Evolutionary conservation across 2,329 filamentous ascomycete species (phyloP), one percentile per base, ranked within the genome.

Genomic region (Alternaria solani): DNA sequence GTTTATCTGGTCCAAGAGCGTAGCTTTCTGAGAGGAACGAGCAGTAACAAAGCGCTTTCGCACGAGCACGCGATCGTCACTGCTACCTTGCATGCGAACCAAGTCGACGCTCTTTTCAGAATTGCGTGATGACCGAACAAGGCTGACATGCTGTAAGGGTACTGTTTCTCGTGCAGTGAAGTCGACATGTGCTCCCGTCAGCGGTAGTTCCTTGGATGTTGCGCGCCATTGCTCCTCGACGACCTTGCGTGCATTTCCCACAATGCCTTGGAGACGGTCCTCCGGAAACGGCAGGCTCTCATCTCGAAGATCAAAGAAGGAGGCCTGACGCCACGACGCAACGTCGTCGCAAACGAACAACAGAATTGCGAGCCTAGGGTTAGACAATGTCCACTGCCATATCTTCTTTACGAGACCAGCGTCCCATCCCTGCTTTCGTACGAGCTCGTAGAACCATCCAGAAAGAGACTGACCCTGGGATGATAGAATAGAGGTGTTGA

Each of bases 151-250:
- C 56, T 76, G 68, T 32, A 80, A 48, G 2, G 78, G 78, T 16
- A 78, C 75, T 2, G 71, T 75, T 55, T 80, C 77, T 2, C 76
- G 73, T 14, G 69, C 67, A 5, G 65, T 67, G 46, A 78, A 78
- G 32, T 80, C 78, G 7, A 78, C 71, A 47, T 80, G 78, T 16
- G 55, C 56, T 16, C 78, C 78, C 30, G 72, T 79, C 55, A 76
- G 58, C 1, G 75, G 71, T 30, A 80, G 64, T 49, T 80, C 77
- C 54, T 79, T 78, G 7, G 75, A 72, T 4, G 78, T 78, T 23
- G 77, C 78, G 32, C 76, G 74, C 78, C 78, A 80, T 51, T 80
- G 78, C 55, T 76, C 74, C 14, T 76, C 72, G n/a, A 80, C 72
- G 6, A 78, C 71, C 49, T 73, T 75, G n/a, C 69, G 71, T 20